Evolutionary conservation across 2,329 filamentous ascomycete species (phyloP), one percentile per base, ranked within the genome.

Genomic region (Aspergillus ibericus): DNA sequence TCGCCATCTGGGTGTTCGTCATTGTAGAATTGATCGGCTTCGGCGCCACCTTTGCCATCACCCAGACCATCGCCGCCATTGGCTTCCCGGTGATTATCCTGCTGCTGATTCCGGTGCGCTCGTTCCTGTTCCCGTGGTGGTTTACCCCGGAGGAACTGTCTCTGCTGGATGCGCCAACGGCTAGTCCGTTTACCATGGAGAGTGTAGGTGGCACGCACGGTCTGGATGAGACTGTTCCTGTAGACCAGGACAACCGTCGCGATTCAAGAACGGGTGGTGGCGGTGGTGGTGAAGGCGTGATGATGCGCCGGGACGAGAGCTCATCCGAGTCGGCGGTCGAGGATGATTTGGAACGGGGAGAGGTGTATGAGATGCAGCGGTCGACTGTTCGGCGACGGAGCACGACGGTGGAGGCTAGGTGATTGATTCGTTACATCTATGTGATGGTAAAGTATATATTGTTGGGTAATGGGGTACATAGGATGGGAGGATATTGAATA

Each of bases 21-120:
- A 76, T 75, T 7, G 74, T 92, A 34, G 87, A 92, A 74, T 75
- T 93, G 4, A 22, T 88, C 44, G 89, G 85, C 0, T 92, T 93
- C 66, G 90, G 82, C 2, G 89, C 87, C 20, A 93, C 90, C 0
- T 92, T 93, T 72, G 90, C 90, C 59, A 90, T 93, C 67, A 92
- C 90, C 0, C 88, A 93, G 76, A 93, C 90, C 0, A 88, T 93
- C 51, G 90, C 90, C 2, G 90, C 90, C 2, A 90, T 93, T 10
- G 90, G 90, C 0, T 93, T 93, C 65, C 90, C 90, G 8, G 82
- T 92, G 35, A 83, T 91, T 63, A 91, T 92, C 68, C 75, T 92
- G 49, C 74, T 85, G 15, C 78, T 92, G 5, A 87, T 92, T 22
- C 89, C 89, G 0, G 75, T 87, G 2, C 82, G 89, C 8, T 84